Base-by-base conservation (phyloP, 2,329 filamentous ascomycete genomes). In the Cladobotryum mycophilum region DNA sequence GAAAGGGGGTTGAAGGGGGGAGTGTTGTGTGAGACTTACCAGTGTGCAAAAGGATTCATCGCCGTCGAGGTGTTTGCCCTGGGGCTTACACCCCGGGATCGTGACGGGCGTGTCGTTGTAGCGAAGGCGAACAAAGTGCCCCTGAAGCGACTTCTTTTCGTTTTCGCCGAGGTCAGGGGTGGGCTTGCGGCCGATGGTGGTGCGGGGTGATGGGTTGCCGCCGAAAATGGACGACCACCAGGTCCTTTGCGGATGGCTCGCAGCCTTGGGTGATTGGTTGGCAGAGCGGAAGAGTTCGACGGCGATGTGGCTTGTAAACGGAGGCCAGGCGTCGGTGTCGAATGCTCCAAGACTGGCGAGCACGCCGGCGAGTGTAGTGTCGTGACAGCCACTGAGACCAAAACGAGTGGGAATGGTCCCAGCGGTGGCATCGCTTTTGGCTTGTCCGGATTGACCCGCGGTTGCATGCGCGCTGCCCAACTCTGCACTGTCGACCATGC, bases 21-120 rank as follows among this genome's bases (percentile, higher is more conserved):
- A 2, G 25, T 30, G 3, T 4, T 30, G 25, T 11, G 25, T 11
- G 25, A n/a, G 15, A 69, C 81, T 68, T 73, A 88, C 84, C 61
- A 99, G 69, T 0, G 92, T 97, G 70, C 93, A 99, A 62, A 97
- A 92, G 22, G 82, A 88, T 59, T 90, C 85, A 59, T 97, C 88
- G 1, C 89, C 89, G 1, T 88, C 81, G 3, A 96, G 76, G 69
- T 99, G 93, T 54, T 91, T 95, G 6, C 89, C 89, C 0, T 76
- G 69, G 9, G 77, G 70, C 57, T 79, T 82, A 67, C 93, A 99
- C 3, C 89, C 91, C 0, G 92, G 92, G 15, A 99, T 77, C 13
- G 78, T 81, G 63, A 97, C 81, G 3, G 89, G 80, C 48, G 79
- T 76, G 66, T 97, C 93, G 61, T 99, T 99, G 69, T 95, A 99